A percentile compares a stretch with the other conserved stretches of the same genome.
phyloP scores from a whole-genome alignment of 148 eudicot species.

The Cornus controversa region DNA sequence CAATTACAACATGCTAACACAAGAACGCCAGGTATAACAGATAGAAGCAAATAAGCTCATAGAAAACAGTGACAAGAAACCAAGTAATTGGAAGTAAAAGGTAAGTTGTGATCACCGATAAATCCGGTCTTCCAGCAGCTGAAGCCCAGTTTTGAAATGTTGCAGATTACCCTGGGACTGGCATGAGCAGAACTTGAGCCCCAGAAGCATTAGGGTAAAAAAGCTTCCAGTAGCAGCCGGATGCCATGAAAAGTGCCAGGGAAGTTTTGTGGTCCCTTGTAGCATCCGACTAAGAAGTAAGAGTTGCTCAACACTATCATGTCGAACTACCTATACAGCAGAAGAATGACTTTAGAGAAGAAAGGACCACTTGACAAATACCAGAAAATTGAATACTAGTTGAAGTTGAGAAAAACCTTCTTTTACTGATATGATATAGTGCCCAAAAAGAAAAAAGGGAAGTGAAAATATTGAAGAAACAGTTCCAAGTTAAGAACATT shows the following conservation, averaged over 20 bases:
- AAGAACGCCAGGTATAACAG: not conserved
- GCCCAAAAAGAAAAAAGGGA: not conserved
- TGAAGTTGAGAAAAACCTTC: not conserved
- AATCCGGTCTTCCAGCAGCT: conserved; percentile 90
- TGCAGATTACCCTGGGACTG: conserved; percentile 82
- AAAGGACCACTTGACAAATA: not conserved
- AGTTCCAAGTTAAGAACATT: too few species aligned
- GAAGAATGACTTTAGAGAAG: conserved; percentile 2
- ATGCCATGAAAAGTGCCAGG: conserved; percentile 83
- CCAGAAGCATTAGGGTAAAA: conserved; percentile 92
- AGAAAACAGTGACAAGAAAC: not conserved
- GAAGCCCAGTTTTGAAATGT: conserved; percentile 79
- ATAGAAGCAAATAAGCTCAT: not conserved
- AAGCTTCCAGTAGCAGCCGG: conserved; percentile 96
- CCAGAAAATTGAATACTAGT: not conserved
- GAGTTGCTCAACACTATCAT: conserved; percentile 85
- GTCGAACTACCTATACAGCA: conserved; percentile 66
- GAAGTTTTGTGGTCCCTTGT: conserved; percentile 86
- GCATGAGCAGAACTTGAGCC: conserved; percentile 88
- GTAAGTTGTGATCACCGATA: conserved; percentile 49
- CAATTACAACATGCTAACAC: not conserved
- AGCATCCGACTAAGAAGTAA: conserved; percentile 94
- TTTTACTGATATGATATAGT: not conserved
- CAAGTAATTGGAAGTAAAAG: conserved; percentile 4
- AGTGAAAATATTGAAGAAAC: not conserved